phyloP scores from a whole-genome alignment of 75 land plant species.

The Chamaecyparis obtusa region DNA sequence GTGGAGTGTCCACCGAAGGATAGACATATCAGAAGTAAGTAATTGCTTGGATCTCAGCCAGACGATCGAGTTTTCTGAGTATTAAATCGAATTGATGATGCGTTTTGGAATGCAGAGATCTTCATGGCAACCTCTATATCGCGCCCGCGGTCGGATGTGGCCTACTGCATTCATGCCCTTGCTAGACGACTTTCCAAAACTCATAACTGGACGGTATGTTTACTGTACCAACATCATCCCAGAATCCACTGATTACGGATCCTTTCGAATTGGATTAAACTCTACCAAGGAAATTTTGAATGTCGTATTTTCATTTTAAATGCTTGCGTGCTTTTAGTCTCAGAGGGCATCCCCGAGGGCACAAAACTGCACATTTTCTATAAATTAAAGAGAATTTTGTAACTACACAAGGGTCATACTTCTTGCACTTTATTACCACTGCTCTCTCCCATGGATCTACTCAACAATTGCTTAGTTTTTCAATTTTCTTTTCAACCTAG shows the following conservation, averaged over 20 bases:
- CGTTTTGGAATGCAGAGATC: conserved; percentile 47
- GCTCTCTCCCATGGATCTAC: neutral
- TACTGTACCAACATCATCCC: neutral
- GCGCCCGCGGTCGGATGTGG: conserved; percentile 92
- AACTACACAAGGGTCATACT: neutral
- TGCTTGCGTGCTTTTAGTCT: neutral
- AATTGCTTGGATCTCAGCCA: neutral
- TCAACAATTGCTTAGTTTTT: too few relatives aligned
- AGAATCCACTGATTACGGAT: neutral
- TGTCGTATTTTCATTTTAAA: too few relatives aligned
- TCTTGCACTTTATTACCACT: neutral
- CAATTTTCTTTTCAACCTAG: too few relatives aligned
- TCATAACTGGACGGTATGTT: conserved; percentile 83
- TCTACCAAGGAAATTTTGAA: neutral
- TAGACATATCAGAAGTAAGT: conserved; percentile 91
- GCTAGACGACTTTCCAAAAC: conserved; percentile 91
- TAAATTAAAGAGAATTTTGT: too few relatives aligned
- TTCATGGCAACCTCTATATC: conserved; percentile 71
- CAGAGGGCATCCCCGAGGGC: too few relatives aligned
- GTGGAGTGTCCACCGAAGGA: conserved; percentile 97
- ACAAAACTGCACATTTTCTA: too few relatives aligned
- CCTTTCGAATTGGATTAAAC: neutral
- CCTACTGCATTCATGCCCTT: conserved; percentile 94
- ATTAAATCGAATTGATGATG: neutral
- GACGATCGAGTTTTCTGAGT: neutral